Base-by-base conservation (phyloP, 768 basidiomycete genomes). In the Leccinum olivaceopallidum region DNA sequence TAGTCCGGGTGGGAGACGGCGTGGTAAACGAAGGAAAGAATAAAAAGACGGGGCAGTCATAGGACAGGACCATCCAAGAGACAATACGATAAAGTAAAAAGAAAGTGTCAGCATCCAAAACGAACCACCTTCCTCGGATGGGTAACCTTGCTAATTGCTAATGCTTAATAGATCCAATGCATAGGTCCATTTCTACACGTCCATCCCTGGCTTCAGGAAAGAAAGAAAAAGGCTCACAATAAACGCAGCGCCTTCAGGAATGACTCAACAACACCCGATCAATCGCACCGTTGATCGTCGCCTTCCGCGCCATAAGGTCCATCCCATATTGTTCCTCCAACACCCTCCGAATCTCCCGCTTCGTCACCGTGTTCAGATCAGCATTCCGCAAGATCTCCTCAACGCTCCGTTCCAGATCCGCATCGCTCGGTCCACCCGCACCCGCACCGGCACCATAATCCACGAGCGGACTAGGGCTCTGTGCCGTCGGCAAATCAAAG, bases 361-460 rank as follows among this genome's bases (percentile, higher is more conserved):
- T 98, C 55, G 96, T 98, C 60, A 97, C 82, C 12, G 86, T 85
- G 70, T 94, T 93, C 55, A 99, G 80, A 75, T 98, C 94, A 1
- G 94, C 93, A 14, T 79, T 76, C 18, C 82, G 83, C 56, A 98
- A 78, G 44, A 97, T 81, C 18, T 85, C 82, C 63, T 89, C 83
- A 4, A 95, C 89, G 1, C 86, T 83, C 14, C 78, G 79, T 49
- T 93, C 90, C n/a, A 95, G 79, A 30, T 93, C 91, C 5, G 74
- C 74, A 65, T 93, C 88, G 0, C 81, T 81, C 0, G 91, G 92
- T 8, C 71, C 75, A 34, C 79, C 80, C 32, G 71, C 61, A 10
- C 79, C 71, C 8, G n/a, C 61, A 13, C 79, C 71, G 13, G n/a
- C 44, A 47, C 44, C 12, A 6, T 79, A 69, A 63, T 85, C 83